Evolutionary conservation across 2,329 filamentous ascomycete genomes (phyloP), one percentile per base, ranked within the genome.

Genomic region (Fusarium burgessii): DNA sequence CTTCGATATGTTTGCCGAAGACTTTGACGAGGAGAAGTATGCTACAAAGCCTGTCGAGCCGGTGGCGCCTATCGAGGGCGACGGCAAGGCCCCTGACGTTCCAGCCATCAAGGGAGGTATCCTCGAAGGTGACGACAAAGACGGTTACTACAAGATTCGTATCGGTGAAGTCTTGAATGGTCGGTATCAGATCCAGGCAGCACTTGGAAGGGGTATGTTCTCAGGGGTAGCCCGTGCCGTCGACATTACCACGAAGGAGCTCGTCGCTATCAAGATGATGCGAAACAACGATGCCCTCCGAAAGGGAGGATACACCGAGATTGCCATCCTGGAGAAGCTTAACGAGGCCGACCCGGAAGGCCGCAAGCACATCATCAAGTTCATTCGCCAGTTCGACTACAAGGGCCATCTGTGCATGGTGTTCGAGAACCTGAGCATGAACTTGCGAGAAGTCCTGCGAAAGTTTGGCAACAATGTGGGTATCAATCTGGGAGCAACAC

Each of bases 261-360:
- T 92, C n/a, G 95, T 98, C 35, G 96, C 96, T 27, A 93, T 99
- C 86, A 99, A 99, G 83, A 96, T 99, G 76, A 97, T 98, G 81
- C 93, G 96, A 70, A 97, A 97, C 81, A 98, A 99, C 77, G 95
- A 97, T 77, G 93, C 93, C 15, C 92, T 98, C 80, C 88, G 91
- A 73, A 98, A 97, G 81, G 95, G 94, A 47, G 96, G 95, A 23
- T 91, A 94, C 80, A 98, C 96, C 63, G 96, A 99, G 80, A 97
- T 98, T 78, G 92, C 93, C 43, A 97, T 98, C 71, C 83, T 99
- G 49, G 90, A 96, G 78, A 95, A 95, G 77, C 89, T 99, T 59
- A 94, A 92, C 75, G 90, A 92, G 49, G 90, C 92, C 33, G 96
- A 99, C 78, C 91, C 92, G 1, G 93, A 97, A 29, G 92, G 95